Evolutionary conservation across 129 eudicot genomes (phyloP), one percentile per base, ranked within the genome.

Genomic region (Flaveria linearis): DNA sequence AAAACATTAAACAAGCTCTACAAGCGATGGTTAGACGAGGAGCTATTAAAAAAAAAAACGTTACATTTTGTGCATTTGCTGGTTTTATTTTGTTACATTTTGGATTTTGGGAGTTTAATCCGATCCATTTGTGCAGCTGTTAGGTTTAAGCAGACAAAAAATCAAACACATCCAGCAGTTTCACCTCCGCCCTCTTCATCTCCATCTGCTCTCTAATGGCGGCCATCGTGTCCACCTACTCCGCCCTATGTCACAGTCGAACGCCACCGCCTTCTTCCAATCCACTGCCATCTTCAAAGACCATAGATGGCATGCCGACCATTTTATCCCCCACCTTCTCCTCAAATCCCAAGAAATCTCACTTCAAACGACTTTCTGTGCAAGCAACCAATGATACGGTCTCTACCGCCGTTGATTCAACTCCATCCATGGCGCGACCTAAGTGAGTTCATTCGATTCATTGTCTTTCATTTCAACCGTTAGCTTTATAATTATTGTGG

Each of bases 191-290:
- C 13, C 36, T 47, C 14, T 22, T 36, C 36, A 55, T 55, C 18
- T 42, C 41, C 60, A 53, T 53, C 41, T 60, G 15, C 17, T 61
- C 68, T 61, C 42, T 26, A 23, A 86, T 86, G 89, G 87, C 89
- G 81, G 83, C 87, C 15, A 74, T 83, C 15, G 78, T 80, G 16
- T 42, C 90, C 46, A 80, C 85, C 18, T 56, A 55, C 74, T 69
- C 83, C 70, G 69, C 83, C 61, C 53, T 55, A 77, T 53, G 77
- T 41, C 82, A 57, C 49, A 17, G 57, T 61, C 81, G 69, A 15
- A 72, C 9, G 30, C 12, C 72, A 25, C 55, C 62, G 13, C 20
- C 76, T 16, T 33, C 72, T 10, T 47, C 76, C n/a, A 69, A 69
- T 72, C 16, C 36, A 45, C 78, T 45, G 6, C 50, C 66, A 4